These are phyloP conservation scores for Vitis cinerea DNA, from an alignment of 164 flowering plant species.

Conservation along the genomic window DNA sequence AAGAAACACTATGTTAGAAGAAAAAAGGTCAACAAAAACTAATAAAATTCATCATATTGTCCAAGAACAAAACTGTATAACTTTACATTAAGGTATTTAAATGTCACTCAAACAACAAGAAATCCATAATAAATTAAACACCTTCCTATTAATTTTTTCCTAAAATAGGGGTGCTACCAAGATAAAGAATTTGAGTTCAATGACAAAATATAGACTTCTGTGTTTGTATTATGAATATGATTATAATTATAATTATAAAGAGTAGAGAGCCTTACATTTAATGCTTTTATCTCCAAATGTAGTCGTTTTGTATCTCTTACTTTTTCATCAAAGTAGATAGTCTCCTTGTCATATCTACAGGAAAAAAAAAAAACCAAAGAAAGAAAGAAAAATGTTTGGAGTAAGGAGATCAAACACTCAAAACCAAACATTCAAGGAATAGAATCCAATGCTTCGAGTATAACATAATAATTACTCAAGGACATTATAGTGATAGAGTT, in stretches of 20 bases:
- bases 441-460: not conserved
- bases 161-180: no score
- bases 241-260: not conserved
- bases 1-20: no score
- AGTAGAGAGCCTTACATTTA: slow-evolving; percentile 40
- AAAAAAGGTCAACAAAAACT: no score
- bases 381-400: not conserved
- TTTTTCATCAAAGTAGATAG: slow-evolving; percentile 62
- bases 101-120: no score
- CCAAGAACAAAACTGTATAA: no score
- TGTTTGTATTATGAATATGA: not conserved
- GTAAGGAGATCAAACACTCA: not conserved
- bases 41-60: no score
- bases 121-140: no score
- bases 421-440: not conserved
- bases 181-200: not conserved
- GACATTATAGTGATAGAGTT: no score
- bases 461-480: no score
- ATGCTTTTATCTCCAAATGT: slow-evolving; percentile 43
- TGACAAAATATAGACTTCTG: not conserved
- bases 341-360: slow-evolving; percentile 56
- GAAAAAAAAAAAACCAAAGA: no score
- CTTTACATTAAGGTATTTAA: no score
- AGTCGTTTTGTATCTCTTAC: slow-evolving; percentile 52
- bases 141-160: no score